Percentiles rank a stretch among this genome's conserved stretches.
phyloP scores from a whole-genome alignment of 768 basidiomycete species.

The Phanerodontia chrysosporium region DNA sequence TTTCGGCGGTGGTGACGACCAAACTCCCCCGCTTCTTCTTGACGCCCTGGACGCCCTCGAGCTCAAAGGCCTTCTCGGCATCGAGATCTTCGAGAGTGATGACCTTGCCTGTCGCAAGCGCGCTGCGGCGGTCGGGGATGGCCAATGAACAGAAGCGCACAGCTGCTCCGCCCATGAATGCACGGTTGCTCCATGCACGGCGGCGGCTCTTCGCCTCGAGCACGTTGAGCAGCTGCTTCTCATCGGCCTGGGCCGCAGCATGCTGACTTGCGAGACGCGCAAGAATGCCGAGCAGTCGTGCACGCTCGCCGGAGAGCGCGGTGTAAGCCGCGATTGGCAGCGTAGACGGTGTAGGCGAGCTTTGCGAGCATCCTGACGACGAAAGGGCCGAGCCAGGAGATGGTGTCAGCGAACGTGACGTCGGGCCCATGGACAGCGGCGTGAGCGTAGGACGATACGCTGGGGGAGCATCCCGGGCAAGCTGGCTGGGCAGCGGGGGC shows the following conservation, averaged over 20 bases:
- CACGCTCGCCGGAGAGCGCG: slow-evolving; percentile 22
- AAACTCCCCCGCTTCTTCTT: slow-evolving; percentile 13
- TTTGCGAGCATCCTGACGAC: not conserved
- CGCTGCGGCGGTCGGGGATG: slow-evolving; percentile 47
- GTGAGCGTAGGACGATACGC: slow-evolving; percentile 3
- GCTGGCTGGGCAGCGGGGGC: not conserved
- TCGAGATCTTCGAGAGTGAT: not conserved
- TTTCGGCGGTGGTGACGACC: slow-evolving; percentile 20
- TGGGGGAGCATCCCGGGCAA: not conserved
- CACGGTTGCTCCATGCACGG: slow-evolving; percentile 62
- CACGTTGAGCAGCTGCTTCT: slow-evolving; percentile 27
- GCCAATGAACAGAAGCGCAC: slow-evolving; percentile 42
- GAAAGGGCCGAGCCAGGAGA: not conserved
- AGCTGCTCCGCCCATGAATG: slow-evolving; percentile 34
- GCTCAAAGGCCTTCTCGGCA: not conserved
- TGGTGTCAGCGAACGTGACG: not conserved
- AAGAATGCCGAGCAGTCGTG: slow-evolving; percentile 30
- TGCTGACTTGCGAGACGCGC: slow-evolving; percentile 36
- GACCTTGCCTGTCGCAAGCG: slow-evolving; percentile 31
- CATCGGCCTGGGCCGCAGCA: slow-evolving; percentile 36
- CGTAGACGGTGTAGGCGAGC: slow-evolving; percentile 3
- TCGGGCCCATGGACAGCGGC: slow-evolving; percentile 1
- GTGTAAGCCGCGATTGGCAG: slow-evolving; percentile 26
- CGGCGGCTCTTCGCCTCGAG: slow-evolving; percentile 58
- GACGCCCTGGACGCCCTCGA: not conserved